These are phyloP conservation scores for Penicillium crystallinum DNA, from an alignment of 495 filamentous ascomycete genomes.

Conservation along the genomic window DNA sequence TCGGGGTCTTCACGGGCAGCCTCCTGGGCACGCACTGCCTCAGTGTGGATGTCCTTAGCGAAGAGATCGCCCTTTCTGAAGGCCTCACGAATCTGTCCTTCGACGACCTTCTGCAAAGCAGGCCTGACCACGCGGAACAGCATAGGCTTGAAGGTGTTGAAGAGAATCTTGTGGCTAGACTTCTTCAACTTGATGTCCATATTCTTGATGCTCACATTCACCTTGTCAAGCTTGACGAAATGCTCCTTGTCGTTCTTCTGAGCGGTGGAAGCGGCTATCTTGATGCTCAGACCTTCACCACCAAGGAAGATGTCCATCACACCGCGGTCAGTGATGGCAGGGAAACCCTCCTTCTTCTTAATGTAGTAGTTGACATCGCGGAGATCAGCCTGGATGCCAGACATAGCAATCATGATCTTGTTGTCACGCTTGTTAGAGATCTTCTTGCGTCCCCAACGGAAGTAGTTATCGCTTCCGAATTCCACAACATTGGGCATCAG, in stretches of 20 bases:
- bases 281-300: slow-evolving; percentile 86
- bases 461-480: slow-evolving; percentile 88
- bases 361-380: slow-evolving; percentile 89
- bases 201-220: slow-evolving; percentile 77
- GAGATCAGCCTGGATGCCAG: slow-evolving; percentile 67
- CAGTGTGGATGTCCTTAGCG: slow-evolving; percentile 69
- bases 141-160: slow-evolving; percentile 81
- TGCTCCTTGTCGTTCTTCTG: slow-evolving; percentile 69
- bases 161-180: slow-evolving; percentile 90
- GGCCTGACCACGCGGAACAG: slow-evolving; percentile 80
- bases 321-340: slow-evolving; percentile 80
- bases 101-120: slow-evolving; percentile 76
- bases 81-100: slow-evolving; percentile 79
- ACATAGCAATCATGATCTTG: slow-evolving; percentile 72
- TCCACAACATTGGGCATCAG: slow-evolving; percentile 94
- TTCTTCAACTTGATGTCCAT: slow-evolving; percentile 87
- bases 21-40: slow-evolving; percentile 67
- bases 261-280: slow-evolving; percentile 79
- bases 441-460: slow-evolving; percentile 88
- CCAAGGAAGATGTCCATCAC: slow-evolving; percentile 86
- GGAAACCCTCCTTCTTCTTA: slow-evolving; percentile 94
- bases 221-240: slow-evolving; percentile 92
- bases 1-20: slow-evolving; percentile 67
- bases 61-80: slow-evolving; percentile 66
- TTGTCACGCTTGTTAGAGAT: slow-evolving; percentile 75